A percentile compares a stretch with the other conserved stretches of the same genome.
Evolutionary conservation across 805 yeast species (phyloP).

Genomic region (Wickerhamiella alocasiicola): DNA sequence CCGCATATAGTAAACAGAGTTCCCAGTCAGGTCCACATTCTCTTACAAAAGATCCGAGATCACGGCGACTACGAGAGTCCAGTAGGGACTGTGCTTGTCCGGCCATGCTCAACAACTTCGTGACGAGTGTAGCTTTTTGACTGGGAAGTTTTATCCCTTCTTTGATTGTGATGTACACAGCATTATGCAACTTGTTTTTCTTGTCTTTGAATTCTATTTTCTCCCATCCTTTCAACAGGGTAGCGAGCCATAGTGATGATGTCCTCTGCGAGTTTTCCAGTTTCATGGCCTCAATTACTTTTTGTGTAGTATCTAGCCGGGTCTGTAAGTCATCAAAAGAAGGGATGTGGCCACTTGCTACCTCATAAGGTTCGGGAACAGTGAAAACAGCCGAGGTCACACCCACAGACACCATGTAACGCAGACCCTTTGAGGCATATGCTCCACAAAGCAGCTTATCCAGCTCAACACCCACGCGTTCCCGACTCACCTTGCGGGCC

Average conservation of each 20-base stretch:
- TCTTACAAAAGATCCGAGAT: slow-evolving; percentile 48
- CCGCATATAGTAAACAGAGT: slow-evolving; percentile 31
- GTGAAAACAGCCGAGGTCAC: slow-evolving; percentile 48
- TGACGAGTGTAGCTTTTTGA: slow-evolving; percentile 39
- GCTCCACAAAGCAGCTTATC: slow-evolving; percentile 59
- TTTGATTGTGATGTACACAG: slow-evolving; percentile 41
- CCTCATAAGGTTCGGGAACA: slow-evolving; percentile 15
- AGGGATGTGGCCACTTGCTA: slow-evolving; percentile 13
- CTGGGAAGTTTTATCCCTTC: slow-evolving; percentile 62
- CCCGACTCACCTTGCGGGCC: slow-evolving; percentile 67
- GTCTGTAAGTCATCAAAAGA: slow-evolving; percentile 15
- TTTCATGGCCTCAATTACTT: slow-evolving; percentile 12
- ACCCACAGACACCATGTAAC: slow-evolving; percentile 41
- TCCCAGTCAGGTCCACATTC: slow-evolving; percentile 41
- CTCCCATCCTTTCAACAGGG: slow-evolving; percentile 41
- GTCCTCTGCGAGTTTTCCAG: slow-evolving; percentile 11
- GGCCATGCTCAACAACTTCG: slow-evolving; percentile 32
- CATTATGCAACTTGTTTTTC: slow-evolving; percentile 30
- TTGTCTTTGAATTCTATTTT: slow-evolving; percentile 30
- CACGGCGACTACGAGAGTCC: slow-evolving; percentile 24
- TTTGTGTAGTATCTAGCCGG: slow-evolving; percentile 17
- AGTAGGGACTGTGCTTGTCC: slow-evolving; percentile 25
- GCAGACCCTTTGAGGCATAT: slow-evolving; percentile 52
- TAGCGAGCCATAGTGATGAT: slow-evolving; percentile 34
- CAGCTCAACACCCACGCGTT: slow-evolving; percentile 78